phyloP scores from a whole-genome alignment of 1,284 basidiomycete genomes.

The Ustilago bromivora region DNA sequence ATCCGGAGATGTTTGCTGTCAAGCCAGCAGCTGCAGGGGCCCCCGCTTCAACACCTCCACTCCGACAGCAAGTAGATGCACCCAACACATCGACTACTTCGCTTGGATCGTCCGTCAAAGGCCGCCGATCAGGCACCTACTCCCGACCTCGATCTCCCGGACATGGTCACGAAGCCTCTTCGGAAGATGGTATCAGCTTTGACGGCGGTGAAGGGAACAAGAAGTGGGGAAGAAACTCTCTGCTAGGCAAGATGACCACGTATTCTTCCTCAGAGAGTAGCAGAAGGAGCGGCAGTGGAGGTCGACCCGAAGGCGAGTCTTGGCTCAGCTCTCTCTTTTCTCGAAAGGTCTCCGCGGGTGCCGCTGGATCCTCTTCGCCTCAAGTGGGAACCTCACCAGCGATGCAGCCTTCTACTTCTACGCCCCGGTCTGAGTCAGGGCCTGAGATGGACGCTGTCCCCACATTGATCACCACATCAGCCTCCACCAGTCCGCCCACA shows the following conservation, averaged over 20 bases:
- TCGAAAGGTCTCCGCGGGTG: conserved; percentile 6
- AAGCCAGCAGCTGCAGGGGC: conserved; percentile 3
- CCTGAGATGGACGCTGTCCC: conserved; percentile 9
- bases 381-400: background rate
- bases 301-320: conserved; percentile 22
- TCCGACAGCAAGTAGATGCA: conserved; percentile 13
- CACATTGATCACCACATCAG: conserved; percentile 29
- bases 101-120: conserved; percentile 26
- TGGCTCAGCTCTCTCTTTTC: conserved; percentile 32
- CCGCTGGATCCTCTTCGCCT: conserved; percentile 11
- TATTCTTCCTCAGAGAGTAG: conserved; percentile 25
- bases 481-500: conserved; percentile 21
- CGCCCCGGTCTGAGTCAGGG: conserved; percentile 11
- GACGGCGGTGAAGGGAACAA: conserved; percentile 21
- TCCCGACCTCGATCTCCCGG: conserved; percentile 25
- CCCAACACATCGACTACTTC: conserved; percentile 25
- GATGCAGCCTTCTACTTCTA: conserved; percentile 12
- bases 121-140: conserved; percentile 18
- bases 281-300: conserved; percentile 23
- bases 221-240: conserved; percentile 26
- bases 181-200: conserved; percentile 30
- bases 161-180: conserved; percentile 26
- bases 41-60: conserved; percentile 6
- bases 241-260: conserved; percentile 23
- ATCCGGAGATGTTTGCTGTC: conserved; percentile 19